Base-by-base conservation (phyloP, 176 grass and related monocot genomes). In the Phragmites australis region DNA sequence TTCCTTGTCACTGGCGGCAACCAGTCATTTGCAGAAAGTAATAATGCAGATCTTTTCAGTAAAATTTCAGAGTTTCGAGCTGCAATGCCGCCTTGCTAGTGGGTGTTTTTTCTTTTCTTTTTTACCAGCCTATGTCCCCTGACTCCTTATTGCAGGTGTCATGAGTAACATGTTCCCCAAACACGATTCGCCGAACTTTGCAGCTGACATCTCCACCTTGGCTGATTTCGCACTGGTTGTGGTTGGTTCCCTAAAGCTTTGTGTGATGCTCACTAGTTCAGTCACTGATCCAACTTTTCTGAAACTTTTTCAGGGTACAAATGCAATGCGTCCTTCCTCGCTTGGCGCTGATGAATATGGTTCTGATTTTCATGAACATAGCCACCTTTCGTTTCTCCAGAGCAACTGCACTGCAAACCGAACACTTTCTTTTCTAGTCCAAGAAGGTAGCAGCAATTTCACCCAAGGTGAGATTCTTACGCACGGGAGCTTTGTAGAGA, bases 221-320 rank as follows among this genome's bases (percentile, higher is more conserved):
- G 58, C 75, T 22, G 81, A 89, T 59, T 54, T 69, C 23, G 66
- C 31, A n/a, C 55, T 89, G 68, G 81, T 84, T 57, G n/a, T 89
- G 68, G 81, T 84, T 57, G n/a, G 75, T 81, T 85, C 48, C 13
- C 57, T 80, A 7, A 31, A 75, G 27, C 18, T 54, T 19, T 32
- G 25, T 32, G 1, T 25, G 3, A 31, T 59, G 13, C 23, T 39
- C 23, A 18, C 14, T 60, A 15, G 13, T 46, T 46, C 26, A 79
- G 25, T 64, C 4, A 15, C 5, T 39, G 23, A 14, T 58, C 27
- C 51, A 46, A 63, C 43, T 34, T 65, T 53, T 23, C 11, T 59
- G 17, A 23, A 60, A 63, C 14, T 8, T 62, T 40, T 65, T 43
- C 74, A 86, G 84, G 76, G 65, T 9, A 39, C 76, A 73, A 27